Base-by-base conservation (phyloP, 1,139 yeast species). In the Magnusiomyces paraingens region DNA sequence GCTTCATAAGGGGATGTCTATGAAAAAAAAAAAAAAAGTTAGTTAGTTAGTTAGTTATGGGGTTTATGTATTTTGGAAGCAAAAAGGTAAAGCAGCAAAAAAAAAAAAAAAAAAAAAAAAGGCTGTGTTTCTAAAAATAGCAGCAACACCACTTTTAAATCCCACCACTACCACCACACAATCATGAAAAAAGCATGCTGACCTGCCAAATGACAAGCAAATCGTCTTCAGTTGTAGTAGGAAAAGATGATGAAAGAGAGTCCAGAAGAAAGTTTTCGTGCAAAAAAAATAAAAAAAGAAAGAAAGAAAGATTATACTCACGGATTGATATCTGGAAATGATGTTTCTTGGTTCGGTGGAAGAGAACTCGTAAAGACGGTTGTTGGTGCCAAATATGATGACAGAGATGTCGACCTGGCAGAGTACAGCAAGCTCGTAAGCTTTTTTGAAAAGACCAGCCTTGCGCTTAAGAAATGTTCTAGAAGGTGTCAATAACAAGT, bases 381-480 rank as follows among this genome's bases (percentile, higher is more conserved):
- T 85, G 70, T 88, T 89, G 65, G 81, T 81, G n/a, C 96, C 96
- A 49, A 90, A 77, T 36, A 93, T 89, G 22, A 93, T 82, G 38
- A 93, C 94, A 1, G 98, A 94, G 51, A 93, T 77, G 66, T 93
- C 98, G 8, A 90, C 96, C 60, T 89, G 94, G 68, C 99, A 91
- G 53, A 93, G 75, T 20, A 91, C 91, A 1, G 97, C 84, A 57
- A 93, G 77, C 70, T 93, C 99, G 66, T 91, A 95, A 1, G 99
- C 99, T 70, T 93, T 93, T 68, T 93, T 93, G 74, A 93, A 91
- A 50, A 93, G 75, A 1, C 99, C 99, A 0, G 96, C 95, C 69
- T 91, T 93, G 55, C 99, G 79, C 70, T 93, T 93, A 60, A 89
- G 89, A 69, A 93, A 93, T 0, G 99, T 93, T 18, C 73, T 71